Evolutionary conservation across 768 basidiomycete genomes (phyloP).

Genomic region (Tylopilus felleus): DNA sequence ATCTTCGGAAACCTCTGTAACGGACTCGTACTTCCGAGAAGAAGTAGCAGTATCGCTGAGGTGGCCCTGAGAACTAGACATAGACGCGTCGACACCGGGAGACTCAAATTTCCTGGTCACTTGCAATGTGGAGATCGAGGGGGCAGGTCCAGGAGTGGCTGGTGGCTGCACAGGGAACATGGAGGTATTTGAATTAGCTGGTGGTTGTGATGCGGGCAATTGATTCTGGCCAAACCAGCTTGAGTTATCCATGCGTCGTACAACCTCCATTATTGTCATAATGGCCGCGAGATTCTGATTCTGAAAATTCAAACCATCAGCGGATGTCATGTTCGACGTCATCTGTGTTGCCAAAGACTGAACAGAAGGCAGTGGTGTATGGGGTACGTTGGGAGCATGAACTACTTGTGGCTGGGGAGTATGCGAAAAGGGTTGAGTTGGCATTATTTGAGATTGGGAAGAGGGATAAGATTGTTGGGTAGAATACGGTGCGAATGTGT

Average conservation of each 20-base stretch:
- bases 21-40: constrained; percentile 4
- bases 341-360: constrained; percentile 18
- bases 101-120: not conserved
- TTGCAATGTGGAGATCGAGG: constrained; percentile 5
- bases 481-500: constrained; percentile 10
- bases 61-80: constrained; percentile 2
- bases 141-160: not conserved
- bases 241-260: constrained; percentile 28
- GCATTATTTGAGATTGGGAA: constrained; percentile 17
- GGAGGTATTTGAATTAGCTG: constrained; percentile 1
- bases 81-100: not conserved
- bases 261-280: constrained; percentile 32
- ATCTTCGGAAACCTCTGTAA: constrained; percentile 8
- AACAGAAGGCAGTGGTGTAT: constrained; percentile 13
- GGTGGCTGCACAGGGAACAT: constrained; percentile 5
- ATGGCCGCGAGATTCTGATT: constrained; percentile 22
- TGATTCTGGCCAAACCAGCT: constrained; percentile 19
- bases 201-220: constrained; percentile 14
- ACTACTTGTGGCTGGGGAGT: constrained; percentile 17
- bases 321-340: constrained; percentile 5
- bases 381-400: constrained; percentile 5
- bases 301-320: constrained; percentile 15
- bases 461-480: constrained; percentile 17
- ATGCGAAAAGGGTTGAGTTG: constrained; percentile 18
- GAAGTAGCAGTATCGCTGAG: not conserved